These are phyloP conservation scores for Hypoxylon lienhwacheense DNA, from an alignment of 495 filamentous ascomycete species.

Conservation along the genomic window DNA sequence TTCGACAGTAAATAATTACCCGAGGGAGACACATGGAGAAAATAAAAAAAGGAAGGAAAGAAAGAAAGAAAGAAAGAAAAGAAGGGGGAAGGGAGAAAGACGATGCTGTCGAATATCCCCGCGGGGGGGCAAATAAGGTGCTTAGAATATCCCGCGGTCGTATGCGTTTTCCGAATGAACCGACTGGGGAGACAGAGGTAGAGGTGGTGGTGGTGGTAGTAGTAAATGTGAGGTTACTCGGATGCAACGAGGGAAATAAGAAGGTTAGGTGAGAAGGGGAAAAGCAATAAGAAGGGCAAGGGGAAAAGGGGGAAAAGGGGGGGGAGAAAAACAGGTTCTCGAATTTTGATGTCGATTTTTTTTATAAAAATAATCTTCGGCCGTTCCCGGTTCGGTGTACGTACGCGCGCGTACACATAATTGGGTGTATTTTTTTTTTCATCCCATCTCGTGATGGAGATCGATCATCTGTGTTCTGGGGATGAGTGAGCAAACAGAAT, in stretches of 20 bases:
- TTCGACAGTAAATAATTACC: too few relatives aligned
- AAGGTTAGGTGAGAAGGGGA: background rate
- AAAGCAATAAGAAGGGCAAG: too few relatives aligned
- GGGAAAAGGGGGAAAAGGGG: too few relatives aligned
- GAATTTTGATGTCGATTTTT: too few relatives aligned
- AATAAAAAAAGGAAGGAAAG: too few relatives aligned
- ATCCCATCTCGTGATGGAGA: constrained; percentile 10
- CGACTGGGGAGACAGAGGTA: background rate
- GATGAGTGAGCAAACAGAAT: constrained; percentile 5
- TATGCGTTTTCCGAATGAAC: constrained; percentile 7
- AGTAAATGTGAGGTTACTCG: background rate
- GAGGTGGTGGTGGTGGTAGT: too few relatives aligned
- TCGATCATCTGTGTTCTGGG: background rate
- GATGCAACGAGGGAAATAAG: constrained; percentile 9
- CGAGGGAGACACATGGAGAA: too few relatives aligned
- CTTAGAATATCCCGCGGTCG: constrained; percentile 25
- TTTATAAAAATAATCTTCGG: too few relatives aligned
- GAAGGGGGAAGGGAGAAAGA: background rate
- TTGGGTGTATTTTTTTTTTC: too few relatives aligned
- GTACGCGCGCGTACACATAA: too few relatives aligned
- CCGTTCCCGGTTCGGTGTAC: constrained; percentile 23
- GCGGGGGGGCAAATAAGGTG: constrained; percentile 31
- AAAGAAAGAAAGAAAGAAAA: background rate
- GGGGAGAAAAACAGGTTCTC: too few relatives aligned
- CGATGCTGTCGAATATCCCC: constrained; percentile 7